Base-by-base conservation (phyloP, 2,329 filamentous ascomycete genomes). In the Teratosphaeria pseudoeucalypti region DNA sequence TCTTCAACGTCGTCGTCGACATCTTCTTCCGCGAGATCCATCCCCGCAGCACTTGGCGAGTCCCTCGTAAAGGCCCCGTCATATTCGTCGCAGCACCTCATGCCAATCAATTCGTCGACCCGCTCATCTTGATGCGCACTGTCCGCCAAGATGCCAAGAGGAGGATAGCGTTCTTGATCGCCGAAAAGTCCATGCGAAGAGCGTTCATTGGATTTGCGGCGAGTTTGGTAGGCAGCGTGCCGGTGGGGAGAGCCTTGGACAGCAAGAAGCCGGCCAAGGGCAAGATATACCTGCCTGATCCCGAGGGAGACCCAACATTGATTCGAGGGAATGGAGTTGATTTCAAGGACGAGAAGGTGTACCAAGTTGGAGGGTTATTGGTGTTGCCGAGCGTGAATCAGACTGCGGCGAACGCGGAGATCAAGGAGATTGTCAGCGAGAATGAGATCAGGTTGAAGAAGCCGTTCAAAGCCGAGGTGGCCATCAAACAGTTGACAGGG, bases 21-120 rank as follows among this genome's bases (percentile, higher is more conserved):
- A 85, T 96, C 66, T 99, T 99, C 83, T 99, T 99, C 79, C 87
- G 94, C 67, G 94, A 99, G 76, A 90, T 99, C 16, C 92, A 97
- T 72, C 94, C 94, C 12, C 84, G 94, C 65, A 91, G 91, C 66
- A 90, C 92, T 63, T 99, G 94, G 91, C 92, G 92, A 75, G 89
- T 99, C 53, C 94, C 94, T 53, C 85, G 88, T 69, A 83, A 85
- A 63, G 94, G 92, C 0, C 92, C 94, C 1, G 84, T 99, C 63
- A 89, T 99, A 61, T 94, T 99, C 70, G 94, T 99, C 66, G 94
- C 92, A 53, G 94, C 92, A 58, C 94, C 94, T 65, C 94, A 99
- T 79, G 92, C 92, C 61, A 99, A 99, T 74, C 90, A 94, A 87
- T 99, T 99, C 67, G 92, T 97, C 71, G 94, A 99, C 71, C 92